Percentiles rank a stretch among this genome's conserved stretches.
Evolutionary conservation across 106 monocot genomes (phyloP).

Genomic region (Dendrobium chrysotoxum): DNA sequence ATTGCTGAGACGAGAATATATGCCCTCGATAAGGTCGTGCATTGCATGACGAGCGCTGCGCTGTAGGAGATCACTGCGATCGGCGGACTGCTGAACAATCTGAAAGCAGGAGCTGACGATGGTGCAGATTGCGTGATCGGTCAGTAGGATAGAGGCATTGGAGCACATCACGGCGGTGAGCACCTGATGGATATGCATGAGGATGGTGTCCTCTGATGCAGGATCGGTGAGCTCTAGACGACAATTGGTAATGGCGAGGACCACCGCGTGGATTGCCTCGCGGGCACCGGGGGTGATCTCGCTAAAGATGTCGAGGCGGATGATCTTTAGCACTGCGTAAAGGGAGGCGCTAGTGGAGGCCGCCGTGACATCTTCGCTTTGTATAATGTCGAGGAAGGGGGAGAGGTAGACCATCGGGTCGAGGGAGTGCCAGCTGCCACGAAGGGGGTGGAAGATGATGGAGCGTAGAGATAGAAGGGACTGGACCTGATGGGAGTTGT

Average conservation of each 20-base stretch:
- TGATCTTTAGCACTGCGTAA: slow-evolving; percentile 68
- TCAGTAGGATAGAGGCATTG: slow-evolving; percentile 41
- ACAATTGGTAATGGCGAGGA: slow-evolving; percentile 50
- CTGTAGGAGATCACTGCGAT: slow-evolving; percentile 68
- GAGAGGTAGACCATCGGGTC: slow-evolving; percentile 49
- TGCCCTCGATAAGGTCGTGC: slow-evolving; percentile 74
- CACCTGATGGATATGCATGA: slow-evolving; percentile 62
- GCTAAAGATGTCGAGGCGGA: slow-evolving; percentile 61
- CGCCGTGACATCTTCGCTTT: slow-evolving; percentile 70
- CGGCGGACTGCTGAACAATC: slow-evolving; percentile 64
- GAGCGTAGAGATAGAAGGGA: slow-evolving; percentile 74
- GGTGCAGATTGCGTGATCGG: slow-evolving; percentile 82
- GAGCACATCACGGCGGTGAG: slow-evolving; percentile 31
- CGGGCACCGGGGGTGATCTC: slow-evolving; percentile 61
- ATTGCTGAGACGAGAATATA: slow-evolving; percentile 57
- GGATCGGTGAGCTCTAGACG: slow-evolving; percentile 64
- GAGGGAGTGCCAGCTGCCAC: slow-evolving; percentile 29
- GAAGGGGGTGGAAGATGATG: slow-evolving; percentile 58
- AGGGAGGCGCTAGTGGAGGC: slow-evolving; percentile 67
- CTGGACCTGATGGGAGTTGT: slow-evolving; percentile 31
- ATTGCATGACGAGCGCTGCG: slow-evolving; percentile 55
- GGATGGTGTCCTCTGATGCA: slow-evolving; percentile 61
- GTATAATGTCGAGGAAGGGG: slow-evolving; percentile 69
- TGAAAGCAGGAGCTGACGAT: slow-evolving; percentile 82
- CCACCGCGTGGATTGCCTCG: slow-evolving; percentile 65